Evolutionary conservation across 2,329 filamentous ascomycete species (phyloP).

Genomic region (Grosmannia penicillata): DNA sequence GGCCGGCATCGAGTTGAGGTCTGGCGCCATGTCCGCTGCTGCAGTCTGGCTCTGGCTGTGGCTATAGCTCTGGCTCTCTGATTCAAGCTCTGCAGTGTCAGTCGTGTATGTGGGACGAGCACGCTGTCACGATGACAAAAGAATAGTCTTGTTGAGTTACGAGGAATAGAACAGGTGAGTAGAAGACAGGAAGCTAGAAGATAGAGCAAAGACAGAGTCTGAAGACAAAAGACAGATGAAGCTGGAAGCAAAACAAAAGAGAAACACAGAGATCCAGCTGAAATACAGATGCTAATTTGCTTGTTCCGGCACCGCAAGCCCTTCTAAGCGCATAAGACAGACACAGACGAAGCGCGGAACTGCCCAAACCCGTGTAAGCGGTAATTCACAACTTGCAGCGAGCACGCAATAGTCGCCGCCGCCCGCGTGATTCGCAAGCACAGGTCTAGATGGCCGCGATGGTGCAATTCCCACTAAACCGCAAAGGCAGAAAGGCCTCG

Average conservation of each 20-base stretch:
- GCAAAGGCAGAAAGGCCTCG: not conserved
- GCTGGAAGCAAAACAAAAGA: not conserved
- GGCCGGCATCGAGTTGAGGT: constrained; percentile 55
- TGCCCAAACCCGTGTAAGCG: no score
- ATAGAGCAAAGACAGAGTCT: not conserved
- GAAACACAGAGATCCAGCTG: not conserved
- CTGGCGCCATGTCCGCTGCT: constrained; percentile 54
- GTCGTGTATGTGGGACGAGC: not conserved
- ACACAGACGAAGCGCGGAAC: no score
- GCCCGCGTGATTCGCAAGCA: not conserved
- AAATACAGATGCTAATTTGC: no score
- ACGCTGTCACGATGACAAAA: constrained; percentile 9
- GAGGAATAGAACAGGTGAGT: not conserved
- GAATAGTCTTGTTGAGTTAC: constrained; percentile 2
- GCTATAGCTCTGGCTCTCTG: not conserved
- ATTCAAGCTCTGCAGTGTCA: not conserved
- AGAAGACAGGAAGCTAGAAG: not conserved
- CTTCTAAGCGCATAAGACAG: no score
- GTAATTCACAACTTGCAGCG: no score
- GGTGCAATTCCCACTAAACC: constrained; percentile 4
- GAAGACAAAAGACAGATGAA: not conserved
- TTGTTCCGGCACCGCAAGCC: no score
- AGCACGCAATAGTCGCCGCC: constrained; percentile 3
- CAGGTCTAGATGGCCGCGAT: not conserved
- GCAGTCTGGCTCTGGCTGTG: not conserved